These are phyloP conservation scores for Hippophae gyantsensis DNA, from an alignment of 306 rosid genomes.

Conservation along the genomic window DNA sequence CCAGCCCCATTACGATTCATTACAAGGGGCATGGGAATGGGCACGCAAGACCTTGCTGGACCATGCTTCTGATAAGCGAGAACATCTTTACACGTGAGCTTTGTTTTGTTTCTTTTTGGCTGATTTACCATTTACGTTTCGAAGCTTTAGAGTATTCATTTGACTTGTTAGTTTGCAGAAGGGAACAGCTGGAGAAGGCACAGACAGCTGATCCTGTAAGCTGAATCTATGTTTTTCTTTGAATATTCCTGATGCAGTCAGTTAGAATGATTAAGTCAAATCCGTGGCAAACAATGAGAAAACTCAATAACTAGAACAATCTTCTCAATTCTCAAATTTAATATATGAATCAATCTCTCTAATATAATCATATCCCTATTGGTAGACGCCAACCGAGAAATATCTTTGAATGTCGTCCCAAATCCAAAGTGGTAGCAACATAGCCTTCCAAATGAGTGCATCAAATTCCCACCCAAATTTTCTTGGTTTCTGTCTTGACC, in stretches of 20 bases:
- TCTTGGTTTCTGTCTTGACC: too few species aligned
- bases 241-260: neutral
- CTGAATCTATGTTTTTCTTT: neutral
- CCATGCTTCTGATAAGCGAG: conserved; percentile 74
- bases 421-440: too few species aligned
- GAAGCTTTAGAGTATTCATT: conserved; percentile 13
- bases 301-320: too few species aligned
- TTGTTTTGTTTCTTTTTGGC: conserved; percentile 2
- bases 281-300: too few species aligned
- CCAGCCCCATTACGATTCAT: conserved; percentile 76
- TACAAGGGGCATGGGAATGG: conserved; percentile 94
- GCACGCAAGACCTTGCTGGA: conserved; percentile 79
- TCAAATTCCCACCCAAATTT: too few species aligned
- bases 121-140: conserved; percentile 11
- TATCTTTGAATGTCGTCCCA: too few species aligned
- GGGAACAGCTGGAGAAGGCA: conserved; percentile 84
- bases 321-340: too few species aligned
- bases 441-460: too few species aligned
- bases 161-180: conserved; percentile 34
- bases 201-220: conserved; percentile 82
- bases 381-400: too few species aligned
- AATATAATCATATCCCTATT: too few species aligned
- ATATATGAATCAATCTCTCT: too few species aligned
- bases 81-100: conserved; percentile 64
- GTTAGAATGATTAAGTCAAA: too few species aligned